Conservation (phyloP, 371 early-diverging fungal genomes). For the Dichotomocladium elegans region DNA sequence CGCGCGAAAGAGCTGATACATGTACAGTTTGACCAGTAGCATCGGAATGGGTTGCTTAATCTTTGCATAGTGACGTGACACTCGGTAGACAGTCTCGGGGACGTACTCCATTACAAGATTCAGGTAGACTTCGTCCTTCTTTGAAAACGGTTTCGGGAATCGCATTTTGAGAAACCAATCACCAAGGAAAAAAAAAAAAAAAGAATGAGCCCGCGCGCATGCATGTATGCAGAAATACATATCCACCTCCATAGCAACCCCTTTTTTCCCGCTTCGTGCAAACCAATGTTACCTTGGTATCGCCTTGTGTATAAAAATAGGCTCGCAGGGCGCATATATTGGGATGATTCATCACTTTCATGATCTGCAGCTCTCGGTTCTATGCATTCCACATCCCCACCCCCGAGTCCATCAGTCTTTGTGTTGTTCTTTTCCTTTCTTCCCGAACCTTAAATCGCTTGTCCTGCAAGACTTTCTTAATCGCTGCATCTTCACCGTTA, state of each 20-base stretch:
- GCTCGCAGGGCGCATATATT: constrained; percentile 84
- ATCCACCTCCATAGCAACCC: too few relatives aligned
- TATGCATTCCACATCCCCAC: constrained; percentile 23
- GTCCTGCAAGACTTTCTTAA: constrained; percentile 95
- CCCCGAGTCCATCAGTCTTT: not conserved
- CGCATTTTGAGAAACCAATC: constrained; percentile 9
- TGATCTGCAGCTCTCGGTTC: constrained; percentile 96
- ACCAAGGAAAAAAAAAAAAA: constrained; percentile 3
- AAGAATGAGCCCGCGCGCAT: not conserved
- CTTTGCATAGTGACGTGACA: constrained; percentile 81
- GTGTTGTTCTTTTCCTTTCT: not conserved
- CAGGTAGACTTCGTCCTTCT: constrained; percentile 90
- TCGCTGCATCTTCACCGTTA: constrained; percentile 76
- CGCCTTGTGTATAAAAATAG: constrained; percentile 87
- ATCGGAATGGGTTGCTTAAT: constrained; percentile 87
- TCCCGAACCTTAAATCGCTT: constrained; percentile 83
- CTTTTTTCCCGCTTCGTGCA: not conserved
- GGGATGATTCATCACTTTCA: constrained; percentile 86
- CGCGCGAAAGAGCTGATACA: constrained; percentile 95
- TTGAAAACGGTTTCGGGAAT: constrained; percentile 7
- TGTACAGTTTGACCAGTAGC: constrained; percentile 88
- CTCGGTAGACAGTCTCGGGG: constrained; percentile 92
- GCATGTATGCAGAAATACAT: not conserved
- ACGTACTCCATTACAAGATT: constrained; percentile 92
- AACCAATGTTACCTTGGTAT: constrained; percentile 52